Conservation (phyloP, 2,329 filamentous ascomycete genomes). For the Fusarium tuaranense region DNA sequence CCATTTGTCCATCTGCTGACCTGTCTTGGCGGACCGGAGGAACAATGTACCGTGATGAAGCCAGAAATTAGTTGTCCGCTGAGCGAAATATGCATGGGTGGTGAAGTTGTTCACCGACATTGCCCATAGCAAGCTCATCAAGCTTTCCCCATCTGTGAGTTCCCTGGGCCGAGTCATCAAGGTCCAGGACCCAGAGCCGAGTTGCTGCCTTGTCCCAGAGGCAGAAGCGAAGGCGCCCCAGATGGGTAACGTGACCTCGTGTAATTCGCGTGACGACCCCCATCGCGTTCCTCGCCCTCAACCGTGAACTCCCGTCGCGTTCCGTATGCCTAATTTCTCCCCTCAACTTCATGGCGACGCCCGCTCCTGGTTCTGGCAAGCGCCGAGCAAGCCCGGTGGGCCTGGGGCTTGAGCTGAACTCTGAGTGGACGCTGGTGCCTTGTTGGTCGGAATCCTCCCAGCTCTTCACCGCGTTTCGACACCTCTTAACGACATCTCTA, state of each 20-base stretch:
- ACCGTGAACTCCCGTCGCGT: not conserved
- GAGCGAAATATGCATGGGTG: not conserved
- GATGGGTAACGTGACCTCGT: conserved; percentile 24
- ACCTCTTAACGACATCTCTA: not conserved
- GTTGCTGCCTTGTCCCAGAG: not conserved
- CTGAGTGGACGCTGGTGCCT: conserved; percentile 24
- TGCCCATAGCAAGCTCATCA: not conserved
- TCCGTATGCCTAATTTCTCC: not conserved
- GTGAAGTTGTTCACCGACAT: not conserved
- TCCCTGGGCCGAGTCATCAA: not conserved
- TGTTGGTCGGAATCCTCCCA: not conserved
- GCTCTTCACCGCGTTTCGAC: not conserved
- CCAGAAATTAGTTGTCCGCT: not conserved
- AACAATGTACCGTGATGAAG: conserved; percentile 1
- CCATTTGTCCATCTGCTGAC: not conserved
- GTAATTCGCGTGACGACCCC: conserved; percentile 11
- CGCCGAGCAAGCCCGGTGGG: not conserved
- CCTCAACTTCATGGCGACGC: not conserved
- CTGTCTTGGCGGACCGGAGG: not conserved
- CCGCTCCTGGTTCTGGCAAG: not conserved
- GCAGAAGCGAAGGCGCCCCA: not conserved
- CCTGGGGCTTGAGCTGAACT: not conserved
- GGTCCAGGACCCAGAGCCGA: not conserved
- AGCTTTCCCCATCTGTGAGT: not conserved
- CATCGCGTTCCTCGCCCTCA: not conserved